Percentiles rank a stretch among this genome's conserved stretches.
phyloP scores from a whole-genome alignment of 768 basidiomycete species.

The Phylloporus arenicola region DNA sequence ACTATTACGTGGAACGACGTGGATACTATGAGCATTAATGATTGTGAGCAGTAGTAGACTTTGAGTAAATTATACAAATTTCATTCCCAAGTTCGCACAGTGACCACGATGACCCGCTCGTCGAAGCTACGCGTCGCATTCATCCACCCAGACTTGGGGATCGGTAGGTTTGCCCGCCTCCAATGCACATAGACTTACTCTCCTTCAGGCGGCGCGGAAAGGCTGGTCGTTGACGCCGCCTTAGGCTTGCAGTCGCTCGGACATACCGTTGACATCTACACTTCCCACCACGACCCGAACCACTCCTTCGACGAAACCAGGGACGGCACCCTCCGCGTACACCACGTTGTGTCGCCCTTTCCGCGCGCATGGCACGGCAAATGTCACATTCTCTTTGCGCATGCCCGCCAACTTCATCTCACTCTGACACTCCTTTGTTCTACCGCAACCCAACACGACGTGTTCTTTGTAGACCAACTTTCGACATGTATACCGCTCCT shows the following conservation, averaged over 20 bases:
- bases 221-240: constrained; percentile 92
- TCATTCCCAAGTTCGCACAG: neutral
- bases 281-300: constrained; percentile 81
- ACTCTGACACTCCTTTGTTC: constrained; percentile 47
- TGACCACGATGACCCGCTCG: neutral
- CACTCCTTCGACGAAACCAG: constrained; percentile 93
- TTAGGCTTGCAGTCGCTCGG: constrained; percentile 80
- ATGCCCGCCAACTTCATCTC: constrained; percentile 83
- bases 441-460: constrained; percentile 52
- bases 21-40: too few relatives aligned
- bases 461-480: constrained; percentile 93
- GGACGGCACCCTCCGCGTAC: constrained; percentile 79
- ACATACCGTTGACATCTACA: constrained; percentile 85
- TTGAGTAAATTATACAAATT: too few relatives aligned
- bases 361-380: constrained; percentile 76
- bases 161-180: constrained; percentile 47
- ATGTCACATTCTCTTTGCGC: constrained; percentile 86
- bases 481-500: constrained; percentile 88
- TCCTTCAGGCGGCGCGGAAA: constrained; percentile 82
- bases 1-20: too few relatives aligned
- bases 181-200: neutral
- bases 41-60: too few relatives aligned
- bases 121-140: constrained; percentile 60
- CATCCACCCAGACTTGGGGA: constrained; percentile 92
- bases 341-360: constrained; percentile 66